phyloP scores from a whole-genome alignment of 2,329 filamentous ascomycete genomes.

The Penicillium glabrum region DNA sequence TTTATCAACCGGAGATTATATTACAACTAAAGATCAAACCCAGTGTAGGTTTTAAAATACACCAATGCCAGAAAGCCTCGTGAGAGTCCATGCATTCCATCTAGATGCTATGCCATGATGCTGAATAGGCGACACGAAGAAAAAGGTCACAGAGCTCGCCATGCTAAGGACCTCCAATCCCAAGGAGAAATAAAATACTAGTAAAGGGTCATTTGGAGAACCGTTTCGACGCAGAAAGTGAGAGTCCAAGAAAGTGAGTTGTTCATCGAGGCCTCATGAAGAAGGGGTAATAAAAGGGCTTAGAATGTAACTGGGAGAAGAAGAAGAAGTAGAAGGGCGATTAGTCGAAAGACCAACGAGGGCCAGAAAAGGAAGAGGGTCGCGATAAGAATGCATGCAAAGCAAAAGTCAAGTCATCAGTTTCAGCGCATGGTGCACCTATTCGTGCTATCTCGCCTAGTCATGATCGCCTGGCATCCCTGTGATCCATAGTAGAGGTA shows the following conservation, averaged over 20 bases:
- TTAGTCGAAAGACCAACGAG: background rate
- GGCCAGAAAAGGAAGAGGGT: background rate
- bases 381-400: background rate
- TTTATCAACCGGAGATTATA: background rate
- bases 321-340: background rate
- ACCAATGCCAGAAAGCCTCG: background rate
- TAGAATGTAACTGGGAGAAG: background rate
- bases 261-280: background rate
- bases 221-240: background rate
- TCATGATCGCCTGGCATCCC: background rate
- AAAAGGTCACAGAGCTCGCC: background rate
- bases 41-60: background rate
- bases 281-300: background rate
- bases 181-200: background rate
- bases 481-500: background rate
- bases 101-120: slow-evolving; percentile 4
- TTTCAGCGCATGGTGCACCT: background rate
- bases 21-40: background rate
- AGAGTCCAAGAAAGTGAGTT: background rate
- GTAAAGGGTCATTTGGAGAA: background rate
- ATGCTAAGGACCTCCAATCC: background rate
- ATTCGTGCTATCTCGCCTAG: background rate
- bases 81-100: background rate
- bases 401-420: background rate
- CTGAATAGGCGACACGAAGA: background rate